A percentile compares a stretch with the other conserved stretches of the same genome.
Evolutionary conservation across 768 basidiomycete genomes (phyloP).

Genomic region (Podaxis sp.): DNA sequence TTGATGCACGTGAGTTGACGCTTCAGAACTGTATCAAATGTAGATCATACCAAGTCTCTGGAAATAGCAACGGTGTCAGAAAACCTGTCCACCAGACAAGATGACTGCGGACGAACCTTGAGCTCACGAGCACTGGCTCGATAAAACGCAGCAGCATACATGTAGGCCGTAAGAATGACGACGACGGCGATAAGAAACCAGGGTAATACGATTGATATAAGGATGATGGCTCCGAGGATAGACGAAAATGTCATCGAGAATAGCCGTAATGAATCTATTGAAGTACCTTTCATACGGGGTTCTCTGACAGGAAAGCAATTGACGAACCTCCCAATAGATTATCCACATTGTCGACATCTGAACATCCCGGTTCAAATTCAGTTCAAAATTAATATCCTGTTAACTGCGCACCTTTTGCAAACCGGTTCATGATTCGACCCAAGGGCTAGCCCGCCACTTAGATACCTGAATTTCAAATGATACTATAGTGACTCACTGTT

Average conservation of each 20-base stretch:
- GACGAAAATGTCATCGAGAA: slow-evolving; percentile 59
- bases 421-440: slow-evolving; percentile 88
- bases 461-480: background rate
- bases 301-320: background rate
- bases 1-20: background rate
- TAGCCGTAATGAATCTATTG: slow-evolving; percentile 72
- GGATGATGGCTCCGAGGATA: slow-evolving; percentile 74
- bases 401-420: slow-evolving; percentile 62
- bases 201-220: slow-evolving; percentile 75
- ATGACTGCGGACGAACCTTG: slow-evolving; percentile 47
- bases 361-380: slow-evolving; percentile 2
- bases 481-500: slow-evolving; percentile 45
- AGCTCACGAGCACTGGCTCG: slow-evolving; percentile 84
- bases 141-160: slow-evolving; percentile 78
- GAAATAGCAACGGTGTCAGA: slow-evolving; percentile 11
- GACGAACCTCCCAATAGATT: slow-evolving; percentile 59
- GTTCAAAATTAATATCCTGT: background rate
- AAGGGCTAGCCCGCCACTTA: slow-evolving; percentile 48
- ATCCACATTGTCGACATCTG: slow-evolving; percentile 80
- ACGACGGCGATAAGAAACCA: slow-evolving; percentile 83
- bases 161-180: slow-evolving; percentile 59
- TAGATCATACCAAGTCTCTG: slow-evolving; percentile 53
- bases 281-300: background rate
- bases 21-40: background rate
- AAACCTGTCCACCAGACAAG: background rate